Conservation (phyloP, 805 yeast genomes). For the Pichia occidentalis region DNA sequence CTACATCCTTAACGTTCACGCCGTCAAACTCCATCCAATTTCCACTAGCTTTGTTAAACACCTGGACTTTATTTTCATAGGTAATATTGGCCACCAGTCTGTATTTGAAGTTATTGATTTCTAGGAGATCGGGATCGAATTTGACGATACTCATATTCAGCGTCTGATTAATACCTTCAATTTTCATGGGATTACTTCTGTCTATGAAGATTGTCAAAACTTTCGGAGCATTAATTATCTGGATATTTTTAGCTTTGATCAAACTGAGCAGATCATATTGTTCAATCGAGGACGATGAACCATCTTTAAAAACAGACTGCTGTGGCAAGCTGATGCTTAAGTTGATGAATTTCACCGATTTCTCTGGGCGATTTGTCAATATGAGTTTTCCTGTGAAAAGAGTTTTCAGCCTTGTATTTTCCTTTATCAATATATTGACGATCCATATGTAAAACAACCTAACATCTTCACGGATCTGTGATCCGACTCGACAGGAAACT, state of each 20-base stretch:
- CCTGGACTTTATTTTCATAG: constrained; percentile 43
- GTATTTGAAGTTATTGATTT: constrained; percentile 30
- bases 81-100: constrained; percentile 45
- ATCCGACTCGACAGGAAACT: constrained; percentile 34
- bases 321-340: constrained; percentile 57
- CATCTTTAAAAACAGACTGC: constrained; percentile 48
- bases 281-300: constrained; percentile 38
- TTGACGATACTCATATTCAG: constrained; percentile 59
- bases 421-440: constrained; percentile 38
- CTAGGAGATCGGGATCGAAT: constrained; percentile 38
- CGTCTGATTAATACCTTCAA: constrained; percentile 29
- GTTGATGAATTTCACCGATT: constrained; percentile 40
- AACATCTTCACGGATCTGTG: constrained; percentile 33
- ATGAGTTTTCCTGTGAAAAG: constrained; percentile 49
- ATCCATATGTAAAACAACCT: constrained; percentile 55
- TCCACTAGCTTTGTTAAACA: constrained; percentile 33
- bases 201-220: constrained; percentile 51
- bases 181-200: constrained; percentile 35
- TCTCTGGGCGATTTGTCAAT: constrained; percentile 17
- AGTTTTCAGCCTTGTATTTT: constrained; percentile 25
- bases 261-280: constrained; percentile 42
- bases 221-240: constrained; percentile 42
- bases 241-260: constrained; percentile 37
- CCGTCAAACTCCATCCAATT: constrained; percentile 60
- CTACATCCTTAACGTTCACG: constrained; percentile 38